These are phyloP conservation scores for Pseudocercospora fuligena DNA, from an alignment of 2,329 filamentous ascomycete genomes.

Conservation along the genomic window DNA sequence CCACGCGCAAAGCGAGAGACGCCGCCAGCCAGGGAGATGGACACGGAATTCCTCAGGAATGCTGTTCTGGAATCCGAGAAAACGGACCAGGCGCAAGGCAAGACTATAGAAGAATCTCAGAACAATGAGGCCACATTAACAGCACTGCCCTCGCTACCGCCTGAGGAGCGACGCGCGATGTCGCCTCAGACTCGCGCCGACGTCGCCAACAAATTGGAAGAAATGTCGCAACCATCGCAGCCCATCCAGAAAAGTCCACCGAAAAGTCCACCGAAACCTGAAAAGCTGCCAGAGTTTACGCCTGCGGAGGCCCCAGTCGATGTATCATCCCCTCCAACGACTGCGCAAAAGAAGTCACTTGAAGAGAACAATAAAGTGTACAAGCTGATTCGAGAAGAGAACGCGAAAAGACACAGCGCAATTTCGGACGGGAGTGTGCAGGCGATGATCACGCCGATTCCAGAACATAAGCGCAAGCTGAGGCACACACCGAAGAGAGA, in stretches of 20 bases:
- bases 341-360: slow-evolving; percentile 27
- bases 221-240: slow-evolving; percentile 13
- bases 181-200: slow-evolving; percentile 12
- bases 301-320: slow-evolving; percentile 13
- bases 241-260: background rate
- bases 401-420: slow-evolving; percentile 37
- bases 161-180: slow-evolving; percentile 16
- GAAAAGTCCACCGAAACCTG: background rate
- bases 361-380: slow-evolving; percentile 32
- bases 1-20: slow-evolving; percentile 17
- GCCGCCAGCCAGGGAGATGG: slow-evolving; percentile 27
- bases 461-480: slow-evolving; percentile 30
- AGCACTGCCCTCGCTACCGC: slow-evolving; percentile 19
- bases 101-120: slow-evolving; percentile 8
- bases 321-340: slow-evolving; percentile 19
- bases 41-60: slow-evolving; percentile 28
- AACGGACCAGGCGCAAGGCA: slow-evolving; percentile 16
- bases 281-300: slow-evolving; percentile 19
- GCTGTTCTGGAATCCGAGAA: slow-evolving; percentile 19
- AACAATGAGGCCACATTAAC: slow-evolving; percentile 10
- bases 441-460: slow-evolving; percentile 21
- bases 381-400: slow-evolving; percentile 35
- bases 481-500: slow-evolving; percentile 33
- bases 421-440: slow-evolving; percentile 33
- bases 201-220: slow-evolving; percentile 1